These are phyloP conservation scores for Garcia nutans DNA, from an alignment of 345 rosid genomes.

Conservation along the genomic window DNA sequence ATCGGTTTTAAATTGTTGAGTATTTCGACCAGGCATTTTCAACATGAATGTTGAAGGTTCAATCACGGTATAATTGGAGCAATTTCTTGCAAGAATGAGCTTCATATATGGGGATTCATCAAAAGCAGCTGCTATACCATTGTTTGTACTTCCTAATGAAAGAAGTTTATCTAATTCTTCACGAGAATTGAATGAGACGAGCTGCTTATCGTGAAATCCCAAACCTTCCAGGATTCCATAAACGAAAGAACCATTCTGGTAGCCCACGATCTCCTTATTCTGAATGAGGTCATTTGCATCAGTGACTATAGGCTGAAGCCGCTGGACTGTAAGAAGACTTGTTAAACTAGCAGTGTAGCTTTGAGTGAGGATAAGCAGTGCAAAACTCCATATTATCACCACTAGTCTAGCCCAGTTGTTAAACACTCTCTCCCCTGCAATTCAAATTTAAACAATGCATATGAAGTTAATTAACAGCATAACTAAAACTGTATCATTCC, in stretches of 20 bases:
- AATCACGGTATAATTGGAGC: slow-evolving; percentile 23
- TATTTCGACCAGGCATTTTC: background rate
- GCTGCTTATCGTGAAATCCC: slow-evolving; percentile 12
- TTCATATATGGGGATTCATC: slow-evolving; percentile 33
- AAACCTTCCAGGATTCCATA: slow-evolving; percentile 21
- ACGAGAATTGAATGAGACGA: slow-evolving; percentile 9
- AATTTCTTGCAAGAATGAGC: slow-evolving; percentile 20
- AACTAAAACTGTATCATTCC: too few relatives aligned
- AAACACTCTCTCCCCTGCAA: slow-evolving; percentile 56
- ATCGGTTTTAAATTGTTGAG: slow-evolving; percentile 17
- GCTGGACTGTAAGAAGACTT: slow-evolving; percentile 47
- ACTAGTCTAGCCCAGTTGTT: slow-evolving; percentile 47
- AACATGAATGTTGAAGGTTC: slow-evolving; percentile 10
- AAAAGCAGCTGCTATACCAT: slow-evolving; percentile 33
- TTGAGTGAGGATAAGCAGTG: slow-evolving; percentile 57
- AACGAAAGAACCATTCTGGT: slow-evolving; percentile 40
- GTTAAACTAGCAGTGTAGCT: slow-evolving; percentile 76
- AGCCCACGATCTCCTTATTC: slow-evolving; percentile 40
- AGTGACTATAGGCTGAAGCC: slow-evolving; percentile 41
- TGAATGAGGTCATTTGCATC: slow-evolving; percentile 36
- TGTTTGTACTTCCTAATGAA: slow-evolving; percentile 17
- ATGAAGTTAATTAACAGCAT: too few relatives aligned
- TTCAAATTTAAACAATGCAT: background rate
- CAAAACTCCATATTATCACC: slow-evolving; percentile 55
- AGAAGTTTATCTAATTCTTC: slow-evolving; percentile 26